phyloP scores from a whole-genome alignment of 768 basidiomycete genomes.

The Fomitopsis serialis region DNA sequence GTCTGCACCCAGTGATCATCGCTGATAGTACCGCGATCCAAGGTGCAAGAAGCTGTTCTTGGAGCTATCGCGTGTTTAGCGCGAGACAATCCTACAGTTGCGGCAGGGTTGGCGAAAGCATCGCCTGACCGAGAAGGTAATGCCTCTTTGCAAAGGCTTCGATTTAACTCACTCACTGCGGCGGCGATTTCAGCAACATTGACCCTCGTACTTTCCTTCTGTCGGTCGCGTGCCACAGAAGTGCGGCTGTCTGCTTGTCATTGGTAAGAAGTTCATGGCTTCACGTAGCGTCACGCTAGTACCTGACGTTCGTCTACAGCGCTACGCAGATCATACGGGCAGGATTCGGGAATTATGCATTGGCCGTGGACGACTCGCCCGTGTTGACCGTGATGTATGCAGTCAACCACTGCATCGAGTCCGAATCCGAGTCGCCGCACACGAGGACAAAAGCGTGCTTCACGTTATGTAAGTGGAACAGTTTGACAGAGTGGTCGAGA shows the following conservation, averaged over 20 bases:
- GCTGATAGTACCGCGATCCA: background rate
- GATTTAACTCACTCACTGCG: background rate
- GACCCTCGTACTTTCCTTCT: slow-evolving; percentile 40
- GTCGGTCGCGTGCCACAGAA: slow-evolving; percentile 53
- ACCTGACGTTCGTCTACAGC: slow-evolving; percentile 26
- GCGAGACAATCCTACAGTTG: slow-evolving; percentile 54
- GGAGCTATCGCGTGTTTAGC: slow-evolving; percentile 60
- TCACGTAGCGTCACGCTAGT: background rate
- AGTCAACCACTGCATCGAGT: slow-evolving; percentile 53
- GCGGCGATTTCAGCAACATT: slow-evolving; percentile 31
- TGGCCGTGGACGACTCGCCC: slow-evolving; percentile 35
- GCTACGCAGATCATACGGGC: slow-evolving; percentile 61
- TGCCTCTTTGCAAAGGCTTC: slow-evolving; percentile 7
- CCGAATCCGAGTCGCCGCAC: slow-evolving; percentile 34
- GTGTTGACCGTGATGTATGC: slow-evolving; percentile 65
- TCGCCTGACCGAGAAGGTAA: slow-evolving; percentile 36
- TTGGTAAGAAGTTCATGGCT: slow-evolving; percentile 40
- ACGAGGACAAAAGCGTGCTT: slow-evolving; percentile 68
- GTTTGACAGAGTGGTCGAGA: background rate
- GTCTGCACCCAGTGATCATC: background rate
- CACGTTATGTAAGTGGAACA: slow-evolving; percentile 53
- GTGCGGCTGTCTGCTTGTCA: slow-evolving; percentile 68
- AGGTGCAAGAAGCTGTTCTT: slow-evolving; percentile 66
- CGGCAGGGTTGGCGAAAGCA: slow-evolving; percentile 41
- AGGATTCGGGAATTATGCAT: slow-evolving; percentile 25